Conservation (phyloP, 805 yeast genomes). For the Suhomyces xylopsoci region DNA sequence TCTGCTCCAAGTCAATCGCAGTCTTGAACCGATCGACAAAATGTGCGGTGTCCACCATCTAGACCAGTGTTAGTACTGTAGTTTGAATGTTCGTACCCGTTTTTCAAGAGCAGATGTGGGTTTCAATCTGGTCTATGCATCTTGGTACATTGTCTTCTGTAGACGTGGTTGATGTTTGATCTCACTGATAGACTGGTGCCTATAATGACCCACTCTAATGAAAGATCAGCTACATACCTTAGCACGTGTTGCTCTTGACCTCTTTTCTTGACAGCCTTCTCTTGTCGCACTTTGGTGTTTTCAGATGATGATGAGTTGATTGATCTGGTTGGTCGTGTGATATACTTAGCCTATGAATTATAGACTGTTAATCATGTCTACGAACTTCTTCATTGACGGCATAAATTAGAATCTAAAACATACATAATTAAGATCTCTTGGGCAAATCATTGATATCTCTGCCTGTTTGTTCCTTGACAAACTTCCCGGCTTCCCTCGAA, state of each 20-base stretch:
- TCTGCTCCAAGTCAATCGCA: slow-evolving; percentile 38
- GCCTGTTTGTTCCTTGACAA: slow-evolving; percentile 29
- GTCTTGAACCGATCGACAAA: slow-evolving; percentile 21
- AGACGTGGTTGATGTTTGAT: slow-evolving; percentile 11
- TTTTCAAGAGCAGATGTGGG: slow-evolving; percentile 24
- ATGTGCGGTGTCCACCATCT: neutral
- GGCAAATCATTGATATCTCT: slow-evolving; percentile 24
- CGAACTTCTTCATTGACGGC: neutral
- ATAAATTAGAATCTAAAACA: neutral
- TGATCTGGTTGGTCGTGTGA: neutral
- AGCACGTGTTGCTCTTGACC: neutral
- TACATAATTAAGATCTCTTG: slow-evolving; percentile 3
- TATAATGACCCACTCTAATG: neutral
- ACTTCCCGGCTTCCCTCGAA: slow-evolving; percentile 27
- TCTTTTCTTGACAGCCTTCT: neutral
- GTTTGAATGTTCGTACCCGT: slow-evolving; percentile 22
- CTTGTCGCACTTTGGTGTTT: neutral
- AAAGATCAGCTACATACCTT: neutral
- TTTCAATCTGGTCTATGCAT: slow-evolving; percentile 21
- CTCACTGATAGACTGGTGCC: slow-evolving; percentile 11
- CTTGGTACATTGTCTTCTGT: slow-evolving; percentile 15
- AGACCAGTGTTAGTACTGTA: slow-evolving; percentile 1
- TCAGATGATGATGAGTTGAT: neutral
- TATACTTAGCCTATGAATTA: neutral
- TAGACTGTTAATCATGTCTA: neutral